phyloP scores from a whole-genome alignment of 179 eudicot genomes.

The Vitellaria paradoxa region DNA sequence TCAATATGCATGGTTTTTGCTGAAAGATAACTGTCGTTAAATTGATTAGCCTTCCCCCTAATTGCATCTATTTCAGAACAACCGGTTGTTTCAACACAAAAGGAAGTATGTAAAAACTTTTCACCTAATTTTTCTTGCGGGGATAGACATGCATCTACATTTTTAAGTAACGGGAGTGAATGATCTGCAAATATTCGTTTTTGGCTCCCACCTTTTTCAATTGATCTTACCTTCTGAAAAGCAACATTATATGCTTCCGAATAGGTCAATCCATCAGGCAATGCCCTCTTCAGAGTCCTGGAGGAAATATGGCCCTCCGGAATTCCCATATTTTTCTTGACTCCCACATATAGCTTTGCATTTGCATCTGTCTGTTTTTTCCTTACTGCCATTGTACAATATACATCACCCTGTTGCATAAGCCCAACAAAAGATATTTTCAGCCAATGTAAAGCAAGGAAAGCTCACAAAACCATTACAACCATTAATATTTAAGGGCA shows the following conservation, averaged over 20 bases:
- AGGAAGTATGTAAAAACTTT: no score
- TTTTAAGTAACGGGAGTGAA: conserved; percentile 41
- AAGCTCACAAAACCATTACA: not conserved
- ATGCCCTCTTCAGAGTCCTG: conserved; percentile 39
- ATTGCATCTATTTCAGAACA: no score
- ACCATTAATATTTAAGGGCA: not conserved
- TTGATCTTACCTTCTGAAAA: conserved; percentile 26
- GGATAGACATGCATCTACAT: not conserved
- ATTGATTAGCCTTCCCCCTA: no score
- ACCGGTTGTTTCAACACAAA: no score
- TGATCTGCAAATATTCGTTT: conserved; percentile 8
- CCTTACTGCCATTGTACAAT: conserved; percentile 20
- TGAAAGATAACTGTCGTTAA: no score
- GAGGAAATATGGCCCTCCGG: conserved; percentile 22
- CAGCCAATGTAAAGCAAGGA: conserved; percentile 3
- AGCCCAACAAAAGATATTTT: conserved; percentile 21
- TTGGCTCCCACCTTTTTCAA: conserved; percentile 26
- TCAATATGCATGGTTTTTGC: conserved; percentile 5
- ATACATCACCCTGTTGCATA: conserved; percentile 30
- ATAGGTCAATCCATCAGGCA: conserved; percentile 24
- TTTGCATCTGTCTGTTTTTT: conserved; percentile 6
- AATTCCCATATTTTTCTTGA: conserved; percentile 7
- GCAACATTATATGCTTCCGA: conserved; percentile 31
- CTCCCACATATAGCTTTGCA: conserved; percentile 13
- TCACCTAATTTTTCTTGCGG: no score